phyloP scores from a whole-genome alignment of 805 yeast species.

The Diddensiella transvaalensis region DNA sequence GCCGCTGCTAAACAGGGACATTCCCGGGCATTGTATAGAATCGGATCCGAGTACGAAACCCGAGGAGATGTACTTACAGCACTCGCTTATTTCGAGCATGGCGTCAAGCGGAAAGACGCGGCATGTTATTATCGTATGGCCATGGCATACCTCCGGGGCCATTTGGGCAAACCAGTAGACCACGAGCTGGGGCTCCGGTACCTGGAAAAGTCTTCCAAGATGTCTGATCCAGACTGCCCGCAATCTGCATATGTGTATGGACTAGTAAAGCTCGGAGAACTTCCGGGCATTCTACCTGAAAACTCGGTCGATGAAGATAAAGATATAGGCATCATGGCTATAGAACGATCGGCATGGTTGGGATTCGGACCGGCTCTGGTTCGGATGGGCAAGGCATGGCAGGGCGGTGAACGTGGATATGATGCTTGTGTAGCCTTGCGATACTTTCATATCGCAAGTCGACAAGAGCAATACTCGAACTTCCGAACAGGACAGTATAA shows the following conservation, averaged over 20 bases:
- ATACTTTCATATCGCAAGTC: constrained; percentile 34
- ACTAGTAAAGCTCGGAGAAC: constrained; percentile 34
- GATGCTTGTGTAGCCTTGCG: constrained; percentile 33
- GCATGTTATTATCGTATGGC: constrained; percentile 39
- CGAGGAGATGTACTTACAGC: constrained; percentile 32
- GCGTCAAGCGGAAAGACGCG: constrained; percentile 35
- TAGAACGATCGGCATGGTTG: constrained; percentile 36
- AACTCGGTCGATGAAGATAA: constrained; percentile 2
- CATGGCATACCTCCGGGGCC: constrained; percentile 34
- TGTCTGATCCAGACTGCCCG: constrained; percentile 38
- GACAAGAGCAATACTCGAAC: constrained; percentile 32
- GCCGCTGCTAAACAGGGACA: constrained; percentile 33
- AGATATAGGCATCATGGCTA: constrained; percentile 27
- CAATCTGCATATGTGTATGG: constrained; percentile 39
- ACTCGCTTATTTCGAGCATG: constrained; percentile 33
- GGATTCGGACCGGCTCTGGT: constrained; percentile 37
- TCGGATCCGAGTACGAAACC: constrained; percentile 34
- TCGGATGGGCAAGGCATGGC: constrained; percentile 37
- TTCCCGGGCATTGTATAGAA: constrained; percentile 36
- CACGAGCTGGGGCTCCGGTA: constrained; percentile 24
- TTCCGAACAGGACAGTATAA: constrained; percentile 9
- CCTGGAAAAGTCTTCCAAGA: constrained; percentile 28
- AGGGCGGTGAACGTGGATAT: constrained; percentile 32
- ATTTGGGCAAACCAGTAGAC: constrained; percentile 29
- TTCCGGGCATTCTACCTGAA: constrained; percentile 12